phyloP scores from a whole-genome alignment of 2,329 filamentous ascomycete genomes.

The Fragosphaeria purpurea region DNA sequence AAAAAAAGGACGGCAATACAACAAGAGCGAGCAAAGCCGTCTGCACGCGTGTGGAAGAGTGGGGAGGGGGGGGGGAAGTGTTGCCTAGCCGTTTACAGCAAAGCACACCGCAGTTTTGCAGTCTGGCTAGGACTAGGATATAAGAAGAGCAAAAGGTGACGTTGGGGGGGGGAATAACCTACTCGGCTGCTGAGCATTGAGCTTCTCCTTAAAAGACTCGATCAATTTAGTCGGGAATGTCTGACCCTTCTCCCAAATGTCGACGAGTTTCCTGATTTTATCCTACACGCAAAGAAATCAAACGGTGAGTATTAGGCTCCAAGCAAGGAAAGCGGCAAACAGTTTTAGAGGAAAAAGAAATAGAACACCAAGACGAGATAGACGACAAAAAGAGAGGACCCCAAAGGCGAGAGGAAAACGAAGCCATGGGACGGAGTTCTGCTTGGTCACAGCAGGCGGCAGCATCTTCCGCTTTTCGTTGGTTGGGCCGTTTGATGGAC shows the following conservation, averaged over 20 bases:
- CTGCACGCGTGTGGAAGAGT: too few species aligned
- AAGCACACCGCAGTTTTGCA: too few species aligned
- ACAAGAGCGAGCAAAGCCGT: too few species aligned
- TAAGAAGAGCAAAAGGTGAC: constrained; percentile 6
- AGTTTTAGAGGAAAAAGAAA: background rate
- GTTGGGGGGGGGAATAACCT: constrained; percentile 32
- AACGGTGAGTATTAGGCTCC: constrained; percentile 26
- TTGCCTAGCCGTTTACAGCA: too few species aligned
- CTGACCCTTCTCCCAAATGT: constrained; percentile 94
- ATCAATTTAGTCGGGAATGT: constrained; percentile 81
- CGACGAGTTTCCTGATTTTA: constrained; percentile 89
- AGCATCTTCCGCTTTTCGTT: too few species aligned
- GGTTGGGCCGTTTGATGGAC: background rate
- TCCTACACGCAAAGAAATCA: constrained; percentile 52
- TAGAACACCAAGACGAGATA: background rate
- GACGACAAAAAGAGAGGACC: too few species aligned
- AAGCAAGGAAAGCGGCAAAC: background rate
- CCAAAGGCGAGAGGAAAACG: too few species aligned
- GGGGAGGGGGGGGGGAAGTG: too few species aligned
- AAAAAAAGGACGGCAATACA: background rate
- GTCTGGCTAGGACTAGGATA: too few species aligned
- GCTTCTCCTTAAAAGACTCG: constrained; percentile 68
- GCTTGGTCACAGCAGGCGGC: too few species aligned
- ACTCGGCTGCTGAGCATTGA: constrained; percentile 55
- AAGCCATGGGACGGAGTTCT: too few species aligned